Conservation (phyloP, 176 grass and related monocot species). For the Secale cereale region DNA sequence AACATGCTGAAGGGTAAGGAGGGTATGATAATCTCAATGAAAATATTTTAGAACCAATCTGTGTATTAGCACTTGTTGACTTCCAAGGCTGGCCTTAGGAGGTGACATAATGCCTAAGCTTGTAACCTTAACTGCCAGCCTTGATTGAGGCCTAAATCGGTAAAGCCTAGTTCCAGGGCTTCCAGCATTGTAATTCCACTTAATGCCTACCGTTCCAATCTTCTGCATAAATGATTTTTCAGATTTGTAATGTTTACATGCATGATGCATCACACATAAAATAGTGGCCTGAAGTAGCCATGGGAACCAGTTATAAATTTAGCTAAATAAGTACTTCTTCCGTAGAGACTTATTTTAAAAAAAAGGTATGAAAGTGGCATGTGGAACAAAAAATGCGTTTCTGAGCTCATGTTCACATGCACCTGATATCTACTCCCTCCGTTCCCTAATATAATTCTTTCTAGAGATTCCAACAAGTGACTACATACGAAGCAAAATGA, state of each 20-base stretch:
- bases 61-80: slow-evolving; percentile 15
- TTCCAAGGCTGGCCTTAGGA: neutral
- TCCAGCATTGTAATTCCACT: neutral
- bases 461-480: no score
- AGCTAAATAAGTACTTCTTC: neutral
- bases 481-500: no score
- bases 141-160: neutral
- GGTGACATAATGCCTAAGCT: slow-evolving; percentile 2
- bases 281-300: neutral
- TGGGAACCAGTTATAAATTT: neutral
- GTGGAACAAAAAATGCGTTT: no score
- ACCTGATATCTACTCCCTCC: no score
- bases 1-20: slow-evolving; percentile 33
- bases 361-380: no score
- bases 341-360: no score
- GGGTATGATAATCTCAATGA: slow-evolving; percentile 25
- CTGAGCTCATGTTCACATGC: no score
- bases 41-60: slow-evolving; percentile 44
- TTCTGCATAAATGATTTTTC: neutral
- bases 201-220: neutral
- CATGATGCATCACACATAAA: neutral
- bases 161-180: neutral
- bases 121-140: neutral
- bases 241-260: neutral
- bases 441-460: no score